phyloP scores from a whole-genome alignment of 306 rosid species.

The Fagus crenata region DNA sequence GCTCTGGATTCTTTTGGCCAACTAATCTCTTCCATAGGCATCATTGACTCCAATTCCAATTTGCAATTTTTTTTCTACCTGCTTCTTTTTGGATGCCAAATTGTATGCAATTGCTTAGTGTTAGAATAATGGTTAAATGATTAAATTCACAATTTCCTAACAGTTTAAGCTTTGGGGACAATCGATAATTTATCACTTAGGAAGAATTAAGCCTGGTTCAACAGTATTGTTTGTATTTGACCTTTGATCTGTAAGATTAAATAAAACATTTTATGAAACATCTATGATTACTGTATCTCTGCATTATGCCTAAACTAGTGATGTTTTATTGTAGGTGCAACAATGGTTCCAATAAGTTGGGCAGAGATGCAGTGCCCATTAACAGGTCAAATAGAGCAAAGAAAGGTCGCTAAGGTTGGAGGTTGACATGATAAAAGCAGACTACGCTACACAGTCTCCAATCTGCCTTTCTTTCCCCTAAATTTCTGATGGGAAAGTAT shows the following conservation, averaged over 20 bases:
- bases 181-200: no score
- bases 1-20: no score
- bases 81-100: not conserved
- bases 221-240: not conserved
- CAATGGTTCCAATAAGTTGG: conserved; percentile 88
- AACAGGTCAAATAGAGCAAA: conserved; percentile 79
- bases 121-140: no score
- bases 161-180: no score
- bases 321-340: conserved; percentile 52
- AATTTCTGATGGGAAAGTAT: not conserved
- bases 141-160: no score
- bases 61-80: not conserved
- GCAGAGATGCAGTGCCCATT: conserved; percentile 89
- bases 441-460: not conserved
- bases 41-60: no score
- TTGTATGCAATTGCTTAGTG: not conserved
- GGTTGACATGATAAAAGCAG: conserved; percentile 37
- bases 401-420: conserved; percentile 87
- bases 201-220: not conserved
- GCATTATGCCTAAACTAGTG: conserved; percentile 19
- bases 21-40: no score
- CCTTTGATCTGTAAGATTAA: not conserved
- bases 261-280: not conserved
- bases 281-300: conserved; percentile 8
- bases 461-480: no score